phyloP scores from a whole-genome alignment of 768 basidiomycete genomes.

The Lactarius indigo region DNA sequence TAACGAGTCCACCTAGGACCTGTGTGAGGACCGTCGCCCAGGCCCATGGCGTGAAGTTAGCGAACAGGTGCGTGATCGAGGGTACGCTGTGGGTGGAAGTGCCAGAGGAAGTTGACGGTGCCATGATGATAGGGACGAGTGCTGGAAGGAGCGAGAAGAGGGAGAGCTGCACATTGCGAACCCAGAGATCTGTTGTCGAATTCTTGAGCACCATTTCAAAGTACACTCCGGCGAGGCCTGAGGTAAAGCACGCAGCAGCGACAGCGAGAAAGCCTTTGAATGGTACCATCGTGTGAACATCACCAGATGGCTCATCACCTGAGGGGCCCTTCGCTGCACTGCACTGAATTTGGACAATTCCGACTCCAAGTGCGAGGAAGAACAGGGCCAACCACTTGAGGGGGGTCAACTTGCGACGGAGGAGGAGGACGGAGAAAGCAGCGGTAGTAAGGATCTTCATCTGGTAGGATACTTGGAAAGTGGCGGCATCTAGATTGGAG shows the following conservation, averaged over 20 bases:
- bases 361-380: conserved; percentile 85
- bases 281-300: conserved; percentile 64
- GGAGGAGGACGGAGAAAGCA: conserved; percentile 77
- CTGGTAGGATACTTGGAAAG: conserved; percentile 95
- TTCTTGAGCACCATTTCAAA: conserved; percentile 98
- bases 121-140: conserved; percentile 67
- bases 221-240: conserved; percentile 94
- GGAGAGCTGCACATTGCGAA: conserved; percentile 94
- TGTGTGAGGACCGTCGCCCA: conserved; percentile 88
- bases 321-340: conserved; percentile 26
- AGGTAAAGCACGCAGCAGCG: conserved; percentile 87
- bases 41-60: conserved; percentile 86
- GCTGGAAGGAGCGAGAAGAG: conserved; percentile 92
- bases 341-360: conserved; percentile 59
- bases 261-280: conserved; percentile 89
- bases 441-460: conserved; percentile 98
- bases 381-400: conserved; percentile 83
- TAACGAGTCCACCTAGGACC: conserved; percentile 88
- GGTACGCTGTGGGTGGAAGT: conserved; percentile 32
- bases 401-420: conserved; percentile 68
- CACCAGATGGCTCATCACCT: conserved; percentile 4
- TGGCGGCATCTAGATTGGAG: conserved; percentile 90
- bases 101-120: conserved; percentile 34
- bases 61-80: conserved; percentile 57
- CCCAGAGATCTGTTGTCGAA: conserved; percentile 87